Conservation (phyloP, 108 stramenopile genomes). For the Skeletonema grethae region DNA sequence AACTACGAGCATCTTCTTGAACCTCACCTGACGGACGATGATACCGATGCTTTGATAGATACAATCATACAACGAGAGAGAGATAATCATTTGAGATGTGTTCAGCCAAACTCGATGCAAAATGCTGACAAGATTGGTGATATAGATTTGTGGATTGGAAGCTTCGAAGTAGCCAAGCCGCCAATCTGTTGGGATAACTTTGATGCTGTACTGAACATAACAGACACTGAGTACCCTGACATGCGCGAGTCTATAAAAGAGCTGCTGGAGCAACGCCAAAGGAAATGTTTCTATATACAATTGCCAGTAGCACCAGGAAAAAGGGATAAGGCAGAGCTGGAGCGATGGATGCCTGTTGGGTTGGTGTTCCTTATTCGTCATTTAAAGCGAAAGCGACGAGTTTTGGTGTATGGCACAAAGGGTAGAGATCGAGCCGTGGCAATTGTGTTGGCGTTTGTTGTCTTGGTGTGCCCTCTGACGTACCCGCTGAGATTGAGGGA, state of each 20-base stretch:
- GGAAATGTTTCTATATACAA: slow-evolving; percentile 59
- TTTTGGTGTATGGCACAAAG: slow-evolving; percentile 80
- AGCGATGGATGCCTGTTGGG: slow-evolving; percentile 71
- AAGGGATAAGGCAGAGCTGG: slow-evolving; percentile 62
- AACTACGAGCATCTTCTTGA: slow-evolving; percentile 25
- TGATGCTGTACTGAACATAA: slow-evolving; percentile 79
- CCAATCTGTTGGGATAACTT: slow-evolving; percentile 73
- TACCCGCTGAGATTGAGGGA: slow-evolving; percentile 35
- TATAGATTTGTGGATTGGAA: slow-evolving; percentile 66
- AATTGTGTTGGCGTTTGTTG: slow-evolving; percentile 56
- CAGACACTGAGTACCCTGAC: slow-evolving; percentile 65
- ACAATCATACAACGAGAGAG: slow-evolving; percentile 10
- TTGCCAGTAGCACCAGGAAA: slow-evolving; percentile 78
- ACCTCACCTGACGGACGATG: slow-evolving; percentile 37
- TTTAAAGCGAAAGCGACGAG: slow-evolving; percentile 35
- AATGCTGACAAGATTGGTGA: slow-evolving; percentile 52
- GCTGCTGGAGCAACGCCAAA: neutral
- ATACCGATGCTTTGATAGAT: slow-evolving; percentile 47
- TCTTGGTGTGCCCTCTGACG: slow-evolving; percentile 31
- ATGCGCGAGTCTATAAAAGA: slow-evolving; percentile 28
- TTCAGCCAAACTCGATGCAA: neutral
- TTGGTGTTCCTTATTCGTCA: slow-evolving; percentile 60
- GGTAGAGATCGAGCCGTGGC: slow-evolving; percentile 84
- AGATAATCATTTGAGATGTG: neutral
- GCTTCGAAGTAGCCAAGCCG: slow-evolving; percentile 66